Evolutionary conservation across 2,329 filamentous ascomycete species (phyloP), one percentile per base, ranked within the genome.

Genomic region (Cyphellophora attinorum): DNA sequence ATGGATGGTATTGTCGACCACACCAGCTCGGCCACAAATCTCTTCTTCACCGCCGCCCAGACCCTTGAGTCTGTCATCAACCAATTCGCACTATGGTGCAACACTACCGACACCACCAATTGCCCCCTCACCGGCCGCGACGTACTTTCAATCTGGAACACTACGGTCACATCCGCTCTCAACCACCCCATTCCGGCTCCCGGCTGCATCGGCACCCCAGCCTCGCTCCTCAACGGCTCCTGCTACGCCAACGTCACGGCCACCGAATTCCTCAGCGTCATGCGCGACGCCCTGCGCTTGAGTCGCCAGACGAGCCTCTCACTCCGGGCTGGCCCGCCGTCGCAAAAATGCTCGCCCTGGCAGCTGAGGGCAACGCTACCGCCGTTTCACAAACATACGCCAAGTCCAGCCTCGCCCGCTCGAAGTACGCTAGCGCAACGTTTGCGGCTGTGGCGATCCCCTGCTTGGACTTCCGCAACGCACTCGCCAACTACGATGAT

Each of bases 51-150:
- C 19, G 60, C 62, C 47, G 34, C 51, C 6, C 45, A 49, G 2
- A 48, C 58, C 3, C 62, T 62, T 48, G 56, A 61, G 31, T 40
- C 45, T 3, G 55, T 49, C 1, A 44, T 67, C 4, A 47, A 53
- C 38, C 40, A 36, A 11, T 30, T 30, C 16, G 28, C 16, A 12
- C 12, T 12, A 16, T 30, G 28, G 10, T n/a, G n/a, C n/a, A n/a
- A n/a, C n/a, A 12, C 28, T 8, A n/a, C 8, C 21, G n/a, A 25
- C n/a, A 30, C 28, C 12, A 12, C 28, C 14, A 6, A 16, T 11
- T 12, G 10, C 16, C n/a, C 28, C 14, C 16, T 30, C 11, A 11
- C 5, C 14, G 10, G 28, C n/a, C 11, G 16, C 11, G 16, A 30
- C 10, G 16, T 30, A 11, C 11, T 11, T 13, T 11, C 11, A 11